phyloP scores from a whole-genome alignment of 352 stramenopile genomes.

The Detonula confervacea region DNA sequence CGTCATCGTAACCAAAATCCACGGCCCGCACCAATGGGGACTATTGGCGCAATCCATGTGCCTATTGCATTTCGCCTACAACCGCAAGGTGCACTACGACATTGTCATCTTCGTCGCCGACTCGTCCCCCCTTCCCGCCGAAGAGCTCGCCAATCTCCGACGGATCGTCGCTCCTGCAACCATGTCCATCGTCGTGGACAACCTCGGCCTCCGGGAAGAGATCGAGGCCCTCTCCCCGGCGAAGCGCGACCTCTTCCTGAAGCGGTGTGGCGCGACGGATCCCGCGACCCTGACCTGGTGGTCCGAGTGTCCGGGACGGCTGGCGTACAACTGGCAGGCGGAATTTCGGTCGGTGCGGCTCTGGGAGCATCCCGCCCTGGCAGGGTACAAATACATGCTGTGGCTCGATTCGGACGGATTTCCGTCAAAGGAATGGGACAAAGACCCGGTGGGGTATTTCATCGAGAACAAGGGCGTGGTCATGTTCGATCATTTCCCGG shows the following conservation, averaged over 20 bases:
- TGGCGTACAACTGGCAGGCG: constrained; percentile 60
- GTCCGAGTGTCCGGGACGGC: constrained; percentile 7
- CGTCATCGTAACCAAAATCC: constrained; percentile 10
- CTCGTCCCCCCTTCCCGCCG: background rate
- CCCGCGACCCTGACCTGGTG: constrained; percentile 14
- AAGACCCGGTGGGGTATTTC: constrained; percentile 49
- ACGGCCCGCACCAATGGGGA: too few species aligned
- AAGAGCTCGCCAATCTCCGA: background rate
- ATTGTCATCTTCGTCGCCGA: constrained; percentile 12
- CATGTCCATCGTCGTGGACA: background rate
- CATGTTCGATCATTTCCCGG: background rate
- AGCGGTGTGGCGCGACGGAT: background rate
- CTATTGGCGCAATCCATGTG: constrained; percentile 15
- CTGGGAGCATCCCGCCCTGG: constrained; percentile 47
- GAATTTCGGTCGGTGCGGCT: constrained; percentile 62
- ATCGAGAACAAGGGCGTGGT: constrained; percentile 56
- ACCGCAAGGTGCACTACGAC: background rate
- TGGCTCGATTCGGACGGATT: constrained; percentile 64
- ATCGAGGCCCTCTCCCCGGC: background rate
- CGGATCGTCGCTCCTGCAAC: background rate
- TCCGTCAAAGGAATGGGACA: constrained; percentile 32
- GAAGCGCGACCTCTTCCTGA: background rate
- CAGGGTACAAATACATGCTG: constrained; percentile 64
- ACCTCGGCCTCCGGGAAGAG: background rate
- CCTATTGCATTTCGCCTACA: constrained; percentile 5